phyloP scores from a whole-genome alignment of 2,329 filamentous ascomycete genomes.

The Rhinocladiella similis region DNA sequence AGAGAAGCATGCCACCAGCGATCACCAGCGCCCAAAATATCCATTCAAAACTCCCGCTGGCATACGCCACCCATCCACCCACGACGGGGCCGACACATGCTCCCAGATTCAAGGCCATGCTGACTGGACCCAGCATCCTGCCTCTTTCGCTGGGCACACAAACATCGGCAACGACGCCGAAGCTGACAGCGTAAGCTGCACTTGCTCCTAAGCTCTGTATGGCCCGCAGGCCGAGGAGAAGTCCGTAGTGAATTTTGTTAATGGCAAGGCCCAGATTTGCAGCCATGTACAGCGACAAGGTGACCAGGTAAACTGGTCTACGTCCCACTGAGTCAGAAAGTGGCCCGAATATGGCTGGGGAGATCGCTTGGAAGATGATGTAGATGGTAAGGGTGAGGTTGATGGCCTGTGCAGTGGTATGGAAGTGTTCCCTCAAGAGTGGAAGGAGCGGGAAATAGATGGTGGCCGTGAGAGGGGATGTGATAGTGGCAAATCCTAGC shows the following conservation, averaged over 20 bases:
- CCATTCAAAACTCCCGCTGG: slow-evolving; percentile 25
- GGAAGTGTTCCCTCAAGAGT: slow-evolving; percentile 41
- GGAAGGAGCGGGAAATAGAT: slow-evolving; percentile 50
- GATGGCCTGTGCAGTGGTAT: slow-evolving; percentile 10
- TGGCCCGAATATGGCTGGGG: slow-evolving; percentile 52
- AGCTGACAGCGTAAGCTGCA: slow-evolving; percentile 41
- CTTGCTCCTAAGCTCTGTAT: slow-evolving; percentile 46
- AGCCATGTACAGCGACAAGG: slow-evolving; percentile 44
- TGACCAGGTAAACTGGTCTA: slow-evolving; percentile 50
- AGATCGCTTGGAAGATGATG: slow-evolving; percentile 53
- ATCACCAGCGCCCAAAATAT: slow-evolving; percentile 31
- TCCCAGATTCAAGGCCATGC: slow-evolving; percentile 38
- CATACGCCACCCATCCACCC: slow-evolving; percentile 41
- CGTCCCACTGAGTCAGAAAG: slow-evolving; percentile 52
- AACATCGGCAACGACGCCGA: slow-evolving; percentile 43
- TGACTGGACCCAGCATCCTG: slow-evolving; percentile 41
- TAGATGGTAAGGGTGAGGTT: slow-evolving; percentile 35
- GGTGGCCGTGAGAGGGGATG: slow-evolving; percentile 53
- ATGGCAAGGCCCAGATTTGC: slow-evolving; percentile 44
- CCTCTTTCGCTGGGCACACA: slow-evolving; percentile 43
- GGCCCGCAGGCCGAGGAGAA: slow-evolving; percentile 39
- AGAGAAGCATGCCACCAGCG: slow-evolving; percentile 15
- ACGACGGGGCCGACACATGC: slow-evolving; percentile 53
- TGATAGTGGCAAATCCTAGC: slow-evolving; percentile 16
- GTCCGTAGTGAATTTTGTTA: slow-evolving; percentile 37